phyloP scores from a whole-genome alignment of 495 filamentous ascomycete genomes.

The Aspergillus avenaceus region DNA sequence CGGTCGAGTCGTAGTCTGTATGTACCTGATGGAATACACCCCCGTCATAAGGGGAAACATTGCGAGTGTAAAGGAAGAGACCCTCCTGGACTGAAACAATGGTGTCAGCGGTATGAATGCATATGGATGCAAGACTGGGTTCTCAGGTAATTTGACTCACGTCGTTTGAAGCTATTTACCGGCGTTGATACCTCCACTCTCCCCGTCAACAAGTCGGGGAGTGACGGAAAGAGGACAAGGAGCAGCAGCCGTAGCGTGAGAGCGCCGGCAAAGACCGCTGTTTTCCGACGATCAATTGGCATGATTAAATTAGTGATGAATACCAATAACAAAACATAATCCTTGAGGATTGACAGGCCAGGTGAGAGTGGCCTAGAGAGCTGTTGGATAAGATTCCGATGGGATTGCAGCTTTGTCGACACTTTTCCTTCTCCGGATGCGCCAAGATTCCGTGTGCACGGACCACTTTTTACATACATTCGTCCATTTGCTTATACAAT shows the following conservation, averaged over 20 bases:
- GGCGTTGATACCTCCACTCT: slow-evolving; percentile 96
- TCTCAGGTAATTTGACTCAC: slow-evolving; percentile 47
- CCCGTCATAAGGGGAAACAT: slow-evolving; percentile 96
- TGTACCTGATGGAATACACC: slow-evolving; percentile 90
- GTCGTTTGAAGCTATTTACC: slow-evolving; percentile 94
- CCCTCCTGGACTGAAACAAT: slow-evolving; percentile 78
- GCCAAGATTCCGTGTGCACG: slow-evolving; percentile 35
- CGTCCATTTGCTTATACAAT: background rate
- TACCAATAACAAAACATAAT: slow-evolving; percentile 9
- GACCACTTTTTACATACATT: slow-evolving; percentile 19
- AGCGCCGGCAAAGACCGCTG: slow-evolving; percentile 69
- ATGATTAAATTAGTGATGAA: slow-evolving; percentile 25
- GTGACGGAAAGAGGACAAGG: slow-evolving; percentile 72
- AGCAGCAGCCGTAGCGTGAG: slow-evolving; percentile 76
- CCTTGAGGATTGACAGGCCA: background rate
- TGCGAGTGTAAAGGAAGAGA: slow-evolving; percentile 89
- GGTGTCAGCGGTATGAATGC: background rate
- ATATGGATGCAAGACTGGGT: background rate
- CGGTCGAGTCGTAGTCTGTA: background rate
- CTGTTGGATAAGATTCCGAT: slow-evolving; percentile 1
- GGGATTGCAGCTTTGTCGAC: no score
- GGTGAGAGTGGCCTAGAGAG: background rate
- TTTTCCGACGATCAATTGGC: slow-evolving; percentile 70
- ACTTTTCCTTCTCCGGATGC: slow-evolving; percentile 20
- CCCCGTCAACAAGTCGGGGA: slow-evolving; percentile 81